These are phyloP conservation scores for Alternaria gaisen DNA, from an alignment of 2,329 filamentous ascomycete species.

Conservation along the genomic window DNA sequence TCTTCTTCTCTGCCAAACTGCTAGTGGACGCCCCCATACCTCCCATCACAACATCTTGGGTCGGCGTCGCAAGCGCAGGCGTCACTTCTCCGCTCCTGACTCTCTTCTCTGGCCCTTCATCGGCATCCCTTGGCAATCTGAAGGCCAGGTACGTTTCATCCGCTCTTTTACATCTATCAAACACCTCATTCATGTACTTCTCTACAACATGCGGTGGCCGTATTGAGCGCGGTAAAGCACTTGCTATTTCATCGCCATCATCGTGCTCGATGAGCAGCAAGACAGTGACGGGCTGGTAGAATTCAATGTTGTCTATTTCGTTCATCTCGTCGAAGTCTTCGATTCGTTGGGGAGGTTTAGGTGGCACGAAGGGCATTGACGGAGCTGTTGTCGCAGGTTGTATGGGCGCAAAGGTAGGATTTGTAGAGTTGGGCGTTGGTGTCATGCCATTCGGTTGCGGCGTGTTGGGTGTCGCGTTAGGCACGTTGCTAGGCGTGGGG, in stretches of 20 bases:
- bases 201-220: conserved; percentile 54
- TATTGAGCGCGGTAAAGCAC: conserved; percentile 63
- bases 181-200: conserved; percentile 54
- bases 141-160: conserved; percentile 65
- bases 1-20: conserved; percentile 31
- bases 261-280: conserved; percentile 63
- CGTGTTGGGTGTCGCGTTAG: conserved; percentile 14
- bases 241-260: conserved; percentile 57
- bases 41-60: conserved; percentile 27
- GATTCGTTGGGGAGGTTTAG: conserved; percentile 44
- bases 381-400: conserved; percentile 22
- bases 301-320: conserved; percentile 51
- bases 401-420: conserved; percentile 22
- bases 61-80: conserved; percentile 29
- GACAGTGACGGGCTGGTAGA: conserved; percentile 77
- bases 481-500: conserved; percentile 5
- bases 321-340: conserved; percentile 56
- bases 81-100: conserved; percentile 33
- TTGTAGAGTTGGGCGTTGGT: conserved; percentile 10
- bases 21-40: conserved; percentile 11
- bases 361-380: conserved; percentile 31
- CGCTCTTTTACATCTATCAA: conserved; percentile 64
- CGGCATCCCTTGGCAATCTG: conserved; percentile 58
- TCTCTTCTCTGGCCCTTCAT: conserved; percentile 33
- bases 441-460: conserved; percentile 15